Base-by-base conservation (phyloP, 2,329 filamentous ascomycete genomes). In the Aspergillus puulaauensis region DNA sequence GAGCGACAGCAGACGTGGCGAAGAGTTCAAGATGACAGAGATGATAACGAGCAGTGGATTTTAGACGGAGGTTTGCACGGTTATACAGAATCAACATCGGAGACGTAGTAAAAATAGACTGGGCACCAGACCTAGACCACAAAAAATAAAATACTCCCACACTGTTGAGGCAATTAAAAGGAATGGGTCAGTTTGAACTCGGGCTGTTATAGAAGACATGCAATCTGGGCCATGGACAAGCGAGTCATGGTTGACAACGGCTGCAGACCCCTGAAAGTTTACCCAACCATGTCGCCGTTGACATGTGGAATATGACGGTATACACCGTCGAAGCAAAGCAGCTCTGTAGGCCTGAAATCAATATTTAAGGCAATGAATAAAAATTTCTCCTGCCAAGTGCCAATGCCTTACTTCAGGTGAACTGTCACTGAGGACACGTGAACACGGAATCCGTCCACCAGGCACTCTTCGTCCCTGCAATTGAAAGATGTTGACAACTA, bases 11-110 rank as follows among this genome's bases (percentile, higher is more conserved):
- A 76, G 63, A 75, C 75, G 15, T 80, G 78, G 78, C 70, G 77
- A 39, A 71, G 77, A 39, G 78, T 80, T 19, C 78, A 80, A 60
- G 75, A 77, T 61, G 77, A 80, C 52, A 75, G 75, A 47, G 77
- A 77, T 24, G 76, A 79, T 59, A 79, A 79, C 58, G 77, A 80
- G 64, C 74, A 75, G 55, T 80, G 77, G 77, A 78, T 79, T 56
- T 59, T 79, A 45, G 77, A 79, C 56, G 77, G 77, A 23, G 77
- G 77, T 5, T 51, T 76, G 40, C 70, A 74, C 61, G 77, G 77
- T 1, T 69, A 74, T 44, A 61, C 60, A 15, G 54, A 64, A 43
- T 37, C 27, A 19, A 37, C 21, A 27, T 15, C 33, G n/a, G 47
- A 50, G 40, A 21, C n/a, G n/a, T 43, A 21, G 47, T 35, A 46